Base-by-base conservation (phyloP, 768 basidiomycete species). In the Boletus sensibilis region DNA sequence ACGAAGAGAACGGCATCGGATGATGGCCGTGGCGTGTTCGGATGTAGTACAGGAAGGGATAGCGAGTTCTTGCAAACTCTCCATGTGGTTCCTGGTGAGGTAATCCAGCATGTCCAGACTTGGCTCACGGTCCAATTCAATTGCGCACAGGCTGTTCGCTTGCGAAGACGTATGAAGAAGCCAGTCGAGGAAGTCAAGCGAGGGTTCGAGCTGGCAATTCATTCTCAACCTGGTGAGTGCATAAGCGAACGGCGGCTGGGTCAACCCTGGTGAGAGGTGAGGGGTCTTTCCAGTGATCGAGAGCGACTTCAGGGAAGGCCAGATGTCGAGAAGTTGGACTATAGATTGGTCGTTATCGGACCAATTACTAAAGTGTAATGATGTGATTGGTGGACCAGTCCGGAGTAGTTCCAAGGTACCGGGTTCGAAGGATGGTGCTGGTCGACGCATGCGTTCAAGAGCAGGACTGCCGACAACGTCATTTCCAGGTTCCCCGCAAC, bases 311-410 rank as follows among this genome's bases (percentile, higher is more conserved):
- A 90, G 71, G 16, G 78, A 74, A 2, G 86, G 78, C 82, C 84
- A 89, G 53, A 85, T 73, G 50, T 81, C 78, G 59, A 90, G 80
- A 39, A 90, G 79, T 68, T 87, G 84, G 45, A 77, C 72, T 50
- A 89, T 72, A 16, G 79, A 73, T 39, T 80, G 71, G 48, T 77
- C 71, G 64, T 86, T 83, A 58, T 84, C 80, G 12, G 88, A 84
- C 86, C 86, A 89, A 65, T 90, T 90, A 66, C 78, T 81, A 64
- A 90, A 85, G 52, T 80, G 79, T 5, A 90, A 75, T 6, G 71
- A 66, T 31, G 78, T 73, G 58, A 83, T 80, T 43, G 58, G 65
- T 1, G 87, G 83, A n/a, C 82, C 85, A 11, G 78, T 68, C 50
- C 73, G 79, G 49, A 89, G 77, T 41, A 80, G 68, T 18, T 78